These are phyloP conservation scores for Sutorius australiensis DNA, from an alignment of 768 basidiomycete species.

Conservation along the genomic window DNA sequence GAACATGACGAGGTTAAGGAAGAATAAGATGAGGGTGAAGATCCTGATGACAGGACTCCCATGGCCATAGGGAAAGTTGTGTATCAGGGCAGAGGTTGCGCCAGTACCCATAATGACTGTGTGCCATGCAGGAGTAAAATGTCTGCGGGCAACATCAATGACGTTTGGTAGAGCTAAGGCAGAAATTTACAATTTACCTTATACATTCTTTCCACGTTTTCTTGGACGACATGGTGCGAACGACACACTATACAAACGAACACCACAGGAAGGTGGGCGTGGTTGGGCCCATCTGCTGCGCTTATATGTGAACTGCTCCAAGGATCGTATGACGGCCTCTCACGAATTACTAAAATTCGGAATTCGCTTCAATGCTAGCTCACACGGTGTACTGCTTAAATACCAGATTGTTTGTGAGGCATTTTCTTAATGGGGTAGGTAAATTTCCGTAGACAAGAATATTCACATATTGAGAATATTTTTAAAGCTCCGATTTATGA, in stretches of 20 bases:
- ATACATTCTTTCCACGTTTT: conserved; percentile 38
- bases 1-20: conserved; percentile 41
- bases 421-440: too few species aligned
- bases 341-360: not conserved
- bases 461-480: too few species aligned
- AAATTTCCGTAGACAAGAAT: too few species aligned
- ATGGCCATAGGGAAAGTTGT: conserved; percentile 42
- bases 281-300: not conserved
- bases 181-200: conserved; percentile 17
- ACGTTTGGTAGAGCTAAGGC: not conserved
- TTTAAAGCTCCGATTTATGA: too few species aligned
- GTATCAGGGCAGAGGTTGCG: conserved; percentile 36
- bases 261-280: not conserved
- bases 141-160: conserved; percentile 23
- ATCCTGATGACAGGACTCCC: conserved; percentile 31
- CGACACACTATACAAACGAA: not conserved
- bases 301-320: not conserved
- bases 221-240: conserved; percentile 15
- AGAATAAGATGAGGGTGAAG: conserved; percentile 37
- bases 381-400: not conserved
- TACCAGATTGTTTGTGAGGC: too few species aligned
- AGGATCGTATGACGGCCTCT: not conserved
- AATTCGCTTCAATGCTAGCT: not conserved
- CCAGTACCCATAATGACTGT: conserved; percentile 49
- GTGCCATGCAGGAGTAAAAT: conserved; percentile 48